Base-by-base conservation (phyloP, 1,284 basidiomycete genomes). In the Pulveroboletus sp. region DNA sequence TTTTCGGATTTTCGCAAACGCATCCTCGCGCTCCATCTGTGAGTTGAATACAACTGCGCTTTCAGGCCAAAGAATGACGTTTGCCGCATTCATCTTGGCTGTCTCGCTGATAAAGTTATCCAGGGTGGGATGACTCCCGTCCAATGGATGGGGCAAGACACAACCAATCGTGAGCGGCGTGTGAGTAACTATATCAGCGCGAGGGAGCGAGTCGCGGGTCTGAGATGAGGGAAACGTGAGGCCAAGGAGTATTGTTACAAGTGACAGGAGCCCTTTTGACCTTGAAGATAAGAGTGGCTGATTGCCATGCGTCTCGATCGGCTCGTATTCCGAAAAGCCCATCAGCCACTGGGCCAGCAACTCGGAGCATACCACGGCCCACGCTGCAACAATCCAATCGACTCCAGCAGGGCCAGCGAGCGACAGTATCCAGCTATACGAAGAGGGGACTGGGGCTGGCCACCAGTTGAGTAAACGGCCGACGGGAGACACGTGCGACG, bases 11-110 rank as follows among this genome's bases (percentile, higher is more conserved):
- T 63, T 54, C 3, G 71, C 63, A 56, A 92, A 80, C 0, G 79
- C 81, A 10, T 69, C 72, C 17, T 81, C 74, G 55, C 80, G 80
- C 48, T 84, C 83, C 18, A 62, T 63, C 15, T 71, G 69, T 25
- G 76, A 79, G 31, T 78, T 74, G 64, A 92, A 92, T 3, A 72
- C 69, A 0, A 92, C 82, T 0, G 89, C 88, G 7, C 84, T 83
- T 71, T 92, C 91, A 0, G 90, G 90, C 89, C 90, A 92, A 2
- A 92, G 72, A 18, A 91, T 67, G n/a, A 92, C 67, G 43, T 81
- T 77, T 1, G 86, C 83, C 11, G 61, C 65, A 8, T 74, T 76
- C 51, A 86, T 63, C 25, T 63, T 77, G 43, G 64, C 64, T 7
- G 80, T 83, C 67, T 89, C 89, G 0, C 42, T 26, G 29, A 91